Base-by-base conservation (phyloP, 176 grass and related monocot species). In the Canna indica region DNA sequence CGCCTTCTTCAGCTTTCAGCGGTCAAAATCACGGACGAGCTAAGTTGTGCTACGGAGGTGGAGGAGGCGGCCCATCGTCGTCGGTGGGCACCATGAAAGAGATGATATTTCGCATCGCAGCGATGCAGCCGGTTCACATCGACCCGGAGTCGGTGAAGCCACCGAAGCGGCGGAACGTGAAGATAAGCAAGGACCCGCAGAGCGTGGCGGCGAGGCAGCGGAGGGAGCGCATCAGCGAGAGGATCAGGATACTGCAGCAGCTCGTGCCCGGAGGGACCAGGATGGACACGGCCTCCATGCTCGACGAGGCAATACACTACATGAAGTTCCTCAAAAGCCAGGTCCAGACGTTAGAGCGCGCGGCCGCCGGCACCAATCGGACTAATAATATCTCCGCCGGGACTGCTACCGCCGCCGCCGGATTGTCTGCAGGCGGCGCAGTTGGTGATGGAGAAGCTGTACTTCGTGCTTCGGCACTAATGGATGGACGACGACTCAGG, bases 211-310 rank as follows among this genome's bases (percentile, higher is more conserved):
- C 92, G 36, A 60, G 92, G 79, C 82, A 88, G 73, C 79, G 92
- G 81, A 74, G 92, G 59, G 92, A 96, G 83, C 88, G 86, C 72
- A 96, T 96, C 81, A 96, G 92, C 74, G 92, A 96, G 83, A 81
- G 88, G 81, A 96, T 96, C 64, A 79, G 92, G 25, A 87, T 91
- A 76, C 85, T 96, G 73, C 92, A 91, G 82, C 81, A 77, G 28
- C 83, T 96, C 39, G 92, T 96, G 25, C 92, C 92, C 4, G 92
- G 92, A 0, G 92, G 92, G 12, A 96, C 88, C 60, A 96, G 89
- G 88, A 96, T 96, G 92, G 92, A 96, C 75, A 96, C 92, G 0
- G 92, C 92, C 1, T 96, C 92, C 38, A 96, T 96, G 92, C 81
- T 96, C 7, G 92, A 96, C 63, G 92, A 96, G 79, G 88, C 92